These are phyloP conservation scores for Fusarium sp. DNA, from an alignment of 2,329 filamentous ascomycete genomes.

Conservation along the genomic window DNA sequence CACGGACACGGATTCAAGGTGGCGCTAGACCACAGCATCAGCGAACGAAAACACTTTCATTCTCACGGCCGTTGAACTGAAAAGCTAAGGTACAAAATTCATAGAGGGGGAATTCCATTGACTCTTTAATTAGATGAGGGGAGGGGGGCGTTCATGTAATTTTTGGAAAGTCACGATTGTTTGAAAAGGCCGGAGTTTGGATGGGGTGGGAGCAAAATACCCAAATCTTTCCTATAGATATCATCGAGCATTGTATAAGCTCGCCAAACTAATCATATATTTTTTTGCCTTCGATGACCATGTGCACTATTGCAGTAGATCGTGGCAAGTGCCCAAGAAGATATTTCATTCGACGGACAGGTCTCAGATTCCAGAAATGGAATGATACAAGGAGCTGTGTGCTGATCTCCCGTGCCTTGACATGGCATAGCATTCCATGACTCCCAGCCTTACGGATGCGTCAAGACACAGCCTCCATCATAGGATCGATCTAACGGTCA, in stretches of 20 bases:
- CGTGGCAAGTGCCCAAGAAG: not conserved
- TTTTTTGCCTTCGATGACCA: not conserved
- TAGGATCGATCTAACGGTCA: not conserved
- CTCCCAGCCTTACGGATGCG: not conserved
- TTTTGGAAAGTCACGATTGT: not conserved
- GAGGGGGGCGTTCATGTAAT: not conserved
- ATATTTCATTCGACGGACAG: not conserved
- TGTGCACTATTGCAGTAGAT: not conserved
- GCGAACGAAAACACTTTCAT: slow-evolving; percentile 17
- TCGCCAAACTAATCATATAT: not conserved
- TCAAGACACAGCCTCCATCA: slow-evolving; percentile 1
- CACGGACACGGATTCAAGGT: slow-evolving; percentile 43
- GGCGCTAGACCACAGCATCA: slow-evolving; percentile 24
- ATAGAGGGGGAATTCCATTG: not conserved
- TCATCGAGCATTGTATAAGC: not conserved
- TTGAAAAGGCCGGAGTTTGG: not conserved
- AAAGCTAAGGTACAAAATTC: not conserved
- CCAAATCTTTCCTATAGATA: slow-evolving; percentile 4
- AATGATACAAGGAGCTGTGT: not conserved
- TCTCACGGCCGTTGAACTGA: slow-evolving; percentile 13
- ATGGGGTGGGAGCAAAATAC: slow-evolving; percentile 10
- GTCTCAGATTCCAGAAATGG: not conserved
- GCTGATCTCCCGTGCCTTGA: not conserved
- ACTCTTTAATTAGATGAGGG: not conserved
- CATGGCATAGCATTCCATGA: slow-evolving; percentile 7